Evolutionary conservation across 192 early-diverging fungal species (phyloP).

Genomic region (Coemansia sp.): DNA sequence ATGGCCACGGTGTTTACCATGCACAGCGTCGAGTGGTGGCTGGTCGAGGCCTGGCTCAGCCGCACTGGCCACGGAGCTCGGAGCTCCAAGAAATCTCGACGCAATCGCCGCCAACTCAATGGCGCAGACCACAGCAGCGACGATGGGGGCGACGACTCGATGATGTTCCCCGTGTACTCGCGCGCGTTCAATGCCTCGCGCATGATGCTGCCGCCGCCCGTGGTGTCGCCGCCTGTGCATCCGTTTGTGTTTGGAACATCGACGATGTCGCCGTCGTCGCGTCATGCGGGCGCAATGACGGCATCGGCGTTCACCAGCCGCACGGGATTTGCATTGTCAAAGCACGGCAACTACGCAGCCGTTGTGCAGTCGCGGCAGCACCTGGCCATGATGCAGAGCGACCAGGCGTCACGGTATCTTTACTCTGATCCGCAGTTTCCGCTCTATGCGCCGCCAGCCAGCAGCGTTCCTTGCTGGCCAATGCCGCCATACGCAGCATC

Average conservation of each 20-base stretch:
- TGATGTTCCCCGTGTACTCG: slow-evolving; percentile 27
- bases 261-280: slow-evolving; percentile 10
- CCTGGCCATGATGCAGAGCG: slow-evolving; percentile 33
- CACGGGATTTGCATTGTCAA: slow-evolving; percentile 39
- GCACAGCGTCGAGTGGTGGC: slow-evolving; percentile 67
- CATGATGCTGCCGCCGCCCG: slow-evolving; percentile 24
- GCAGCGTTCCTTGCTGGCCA: slow-evolving; percentile 15
- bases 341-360: slow-evolving; percentile 48
- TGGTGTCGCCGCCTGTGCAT: slow-evolving; percentile 29
- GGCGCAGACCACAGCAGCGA: neutral
- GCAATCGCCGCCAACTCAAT: neutral
- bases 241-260: slow-evolving; percentile 40
- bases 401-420: slow-evolving; percentile 27
- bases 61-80: neutral
- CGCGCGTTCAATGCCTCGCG: slow-evolving; percentile 25
- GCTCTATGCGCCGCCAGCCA: slow-evolving; percentile 16
- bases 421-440: slow-evolving; percentile 48
- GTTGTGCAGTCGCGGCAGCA: slow-evolving; percentile 45
- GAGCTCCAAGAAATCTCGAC: neutral
- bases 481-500: slow-evolving; percentile 4
- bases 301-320: slow-evolving; percentile 6
- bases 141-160: neutral
- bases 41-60: slow-evolving; percentile 35
- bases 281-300: neutral
- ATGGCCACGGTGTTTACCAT: slow-evolving; percentile 65